Conservation (phyloP, 805 yeast species). For the Myxozyma vanderwaltii region DNA sequence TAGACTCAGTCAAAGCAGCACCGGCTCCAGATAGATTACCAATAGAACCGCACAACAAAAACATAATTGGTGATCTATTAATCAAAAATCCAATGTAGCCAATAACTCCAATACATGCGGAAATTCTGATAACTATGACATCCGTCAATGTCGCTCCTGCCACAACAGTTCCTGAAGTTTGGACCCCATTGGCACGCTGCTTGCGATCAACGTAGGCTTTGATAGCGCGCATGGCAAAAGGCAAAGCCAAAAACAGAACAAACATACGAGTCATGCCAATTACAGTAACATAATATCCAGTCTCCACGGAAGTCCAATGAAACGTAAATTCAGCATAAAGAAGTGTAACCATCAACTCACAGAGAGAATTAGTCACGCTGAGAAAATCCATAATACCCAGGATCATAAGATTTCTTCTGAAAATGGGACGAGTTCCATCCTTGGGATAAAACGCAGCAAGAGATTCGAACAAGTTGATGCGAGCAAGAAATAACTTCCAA, state of each 20-base stretch:
- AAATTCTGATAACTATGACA: slow-evolving; percentile 10
- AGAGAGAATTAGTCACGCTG: slow-evolving; percentile 15
- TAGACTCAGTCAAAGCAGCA: slow-evolving; percentile 20
- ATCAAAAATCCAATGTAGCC: slow-evolving; percentile 19
- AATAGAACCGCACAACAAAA: slow-evolving; percentile 20
- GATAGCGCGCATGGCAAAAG: slow-evolving; percentile 24
- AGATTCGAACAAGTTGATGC: slow-evolving; percentile 17
- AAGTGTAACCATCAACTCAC: slow-evolving; percentile 18
- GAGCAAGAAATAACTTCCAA: background rate
- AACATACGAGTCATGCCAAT: slow-evolving; percentile 37
- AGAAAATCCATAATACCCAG: slow-evolving; percentile 20
- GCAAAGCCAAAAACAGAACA: slow-evolving; percentile 36
- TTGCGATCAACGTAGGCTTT: slow-evolving; percentile 4
- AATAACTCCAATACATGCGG: slow-evolving; percentile 15
- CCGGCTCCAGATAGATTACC: slow-evolving; percentile 19
- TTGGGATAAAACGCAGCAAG: slow-evolving; percentile 23
- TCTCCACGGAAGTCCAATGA: slow-evolving; percentile 41
- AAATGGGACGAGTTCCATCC: slow-evolving; percentile 23
- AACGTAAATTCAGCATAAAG: slow-evolving; percentile 37
- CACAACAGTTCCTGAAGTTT: slow-evolving; percentile 2
- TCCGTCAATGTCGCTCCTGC: slow-evolving; percentile 21
- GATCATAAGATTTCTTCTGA: slow-evolving; percentile 19
- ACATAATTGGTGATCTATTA: slow-evolving; percentile 8
- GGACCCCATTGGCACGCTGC: background rate
- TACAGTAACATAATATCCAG: slow-evolving; percentile 40